Conservation (phyloP, 2,329 filamentous ascomycete species). For the Hypoxylon sp. region DNA sequence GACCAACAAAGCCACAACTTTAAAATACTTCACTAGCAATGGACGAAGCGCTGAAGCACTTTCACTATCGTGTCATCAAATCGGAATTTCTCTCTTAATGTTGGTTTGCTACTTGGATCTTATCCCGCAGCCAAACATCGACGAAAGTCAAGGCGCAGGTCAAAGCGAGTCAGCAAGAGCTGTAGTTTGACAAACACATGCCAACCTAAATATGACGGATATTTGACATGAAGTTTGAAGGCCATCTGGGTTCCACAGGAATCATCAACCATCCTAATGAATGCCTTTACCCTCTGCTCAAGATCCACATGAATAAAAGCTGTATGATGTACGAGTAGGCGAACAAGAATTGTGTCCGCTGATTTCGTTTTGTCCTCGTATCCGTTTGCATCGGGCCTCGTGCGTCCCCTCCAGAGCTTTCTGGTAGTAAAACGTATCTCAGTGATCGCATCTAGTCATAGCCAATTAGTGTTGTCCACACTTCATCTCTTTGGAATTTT, state of each 20-base stretch:
- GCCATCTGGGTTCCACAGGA: constrained; percentile 1
- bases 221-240: not conserved
- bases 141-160: constrained; percentile 6
- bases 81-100: not conserved
- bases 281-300: constrained; percentile 55
- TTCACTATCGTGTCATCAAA: not conserved
- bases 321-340: constrained; percentile 95
- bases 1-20: not conserved
- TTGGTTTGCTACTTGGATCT: not conserved
- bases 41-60: not conserved
- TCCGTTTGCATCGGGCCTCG: constrained; percentile 76
- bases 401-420: constrained; percentile 75
- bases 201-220: constrained; percentile 3
- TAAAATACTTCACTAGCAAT: not conserved
- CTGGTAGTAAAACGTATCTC: constrained; percentile 94
- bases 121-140: not conserved
- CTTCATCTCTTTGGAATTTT: not conserved
- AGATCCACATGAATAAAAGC: constrained; percentile 91
- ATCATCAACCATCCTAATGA: not conserved
- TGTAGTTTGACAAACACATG: not conserved
- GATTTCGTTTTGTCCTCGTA: constrained; percentile 85
- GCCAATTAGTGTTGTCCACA: constrained; percentile 28
- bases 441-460: constrained; percentile 82
- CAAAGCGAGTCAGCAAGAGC: constrained; percentile 2
- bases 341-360: constrained; percentile 91